Conservation (phyloP, 1,284 basidiomycete genomes). For the Testicularia cyperi region DNA sequence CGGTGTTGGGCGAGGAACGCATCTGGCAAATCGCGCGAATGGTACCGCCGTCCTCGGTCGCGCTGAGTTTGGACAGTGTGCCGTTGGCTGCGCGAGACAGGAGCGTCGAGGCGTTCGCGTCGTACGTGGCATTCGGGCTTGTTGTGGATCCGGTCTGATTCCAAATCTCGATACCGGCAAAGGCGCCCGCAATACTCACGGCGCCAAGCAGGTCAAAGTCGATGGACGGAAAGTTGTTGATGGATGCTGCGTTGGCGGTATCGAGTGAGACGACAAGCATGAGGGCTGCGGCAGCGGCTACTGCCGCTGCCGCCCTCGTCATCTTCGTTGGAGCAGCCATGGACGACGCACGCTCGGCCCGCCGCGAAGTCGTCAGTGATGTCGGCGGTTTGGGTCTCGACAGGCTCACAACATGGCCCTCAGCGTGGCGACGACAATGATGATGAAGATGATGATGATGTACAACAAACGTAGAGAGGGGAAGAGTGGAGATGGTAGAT, state of each 20-base stretch:
- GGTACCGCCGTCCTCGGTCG: conserved; percentile 55
- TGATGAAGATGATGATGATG: too few relatives aligned
- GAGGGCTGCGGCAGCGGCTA: conserved; percentile 14
- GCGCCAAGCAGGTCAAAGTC: conserved; percentile 53
- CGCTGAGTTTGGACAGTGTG: conserved; percentile 46
- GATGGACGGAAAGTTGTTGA: conserved; percentile 45
- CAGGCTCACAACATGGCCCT: too few relatives aligned
- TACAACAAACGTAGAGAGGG: too few relatives aligned
- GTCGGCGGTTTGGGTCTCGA: too few relatives aligned
- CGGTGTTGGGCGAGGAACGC: conserved; percentile 22
- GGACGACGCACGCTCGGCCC: too few relatives aligned
- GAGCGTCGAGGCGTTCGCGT: conserved; percentile 43
- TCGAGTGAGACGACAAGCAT: conserved; percentile 10
- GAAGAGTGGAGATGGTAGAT: too few relatives aligned
- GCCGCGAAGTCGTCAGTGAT: too few relatives aligned
- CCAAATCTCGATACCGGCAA: conserved; percentile 49
- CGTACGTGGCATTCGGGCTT: conserved; percentile 37
- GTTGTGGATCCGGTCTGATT: conserved; percentile 37
- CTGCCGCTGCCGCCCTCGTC: too few relatives aligned
- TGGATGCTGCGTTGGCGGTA: conserved; percentile 16
- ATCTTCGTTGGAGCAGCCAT: too few relatives aligned
- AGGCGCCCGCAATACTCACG: conserved; percentile 50
- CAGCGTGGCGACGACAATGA: too few relatives aligned
- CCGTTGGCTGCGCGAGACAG: conserved; percentile 50
- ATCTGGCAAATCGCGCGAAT: conserved; percentile 58